A percentile compares a stretch with the other conserved stretches of the same genome.
Evolutionary conservation across 768 basidiomycete species (phyloP).

Genomic region (Phaeotremella fagi): DNA sequence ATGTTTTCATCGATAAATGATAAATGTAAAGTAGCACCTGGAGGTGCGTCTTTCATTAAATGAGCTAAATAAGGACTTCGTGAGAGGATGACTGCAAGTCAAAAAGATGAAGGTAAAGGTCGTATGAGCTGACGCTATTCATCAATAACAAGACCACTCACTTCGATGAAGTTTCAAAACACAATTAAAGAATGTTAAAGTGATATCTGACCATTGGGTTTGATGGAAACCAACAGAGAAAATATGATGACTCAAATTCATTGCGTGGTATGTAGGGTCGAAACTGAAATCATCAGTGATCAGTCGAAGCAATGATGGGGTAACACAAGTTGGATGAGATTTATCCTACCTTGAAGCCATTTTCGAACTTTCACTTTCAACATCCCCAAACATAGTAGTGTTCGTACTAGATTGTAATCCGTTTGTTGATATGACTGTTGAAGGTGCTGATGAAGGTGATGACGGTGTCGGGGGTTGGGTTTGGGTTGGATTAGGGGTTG

Average conservation of each 20-base stretch:
- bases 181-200: slow-evolving; percentile 25
- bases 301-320: not conserved
- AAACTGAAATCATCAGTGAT: not conserved
- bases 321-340: not conserved
- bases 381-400: slow-evolving; percentile 4
- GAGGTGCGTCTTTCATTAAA: slow-evolving; percentile 73
- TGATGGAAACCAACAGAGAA: slow-evolving; percentile 31
- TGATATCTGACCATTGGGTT: slow-evolving; percentile 35
- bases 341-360: slow-evolving; percentile 9
- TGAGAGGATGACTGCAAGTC: slow-evolving; percentile 67
- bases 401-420: not conserved
- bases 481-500: too few species aligned
- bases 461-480: too few species aligned
- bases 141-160: slow-evolving; percentile 14
- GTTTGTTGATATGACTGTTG: not conserved
- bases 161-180: slow-evolving; percentile 37
- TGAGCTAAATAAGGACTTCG: slow-evolving; percentile 83
- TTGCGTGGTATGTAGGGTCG: slow-evolving; percentile 18
- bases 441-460: not conserved
- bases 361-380: slow-evolving; percentile 28
- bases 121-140: too few species aligned
- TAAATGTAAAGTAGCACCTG: slow-evolving; percentile 61
- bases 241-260: slow-evolving; percentile 20
- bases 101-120: too few species aligned
- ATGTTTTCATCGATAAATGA: slow-evolving; percentile 76